Evolutionary conservation across 306 rosid species (phyloP), one percentile per base, ranked within the genome.

Genomic region (Acacia crassicarpa): DNA sequence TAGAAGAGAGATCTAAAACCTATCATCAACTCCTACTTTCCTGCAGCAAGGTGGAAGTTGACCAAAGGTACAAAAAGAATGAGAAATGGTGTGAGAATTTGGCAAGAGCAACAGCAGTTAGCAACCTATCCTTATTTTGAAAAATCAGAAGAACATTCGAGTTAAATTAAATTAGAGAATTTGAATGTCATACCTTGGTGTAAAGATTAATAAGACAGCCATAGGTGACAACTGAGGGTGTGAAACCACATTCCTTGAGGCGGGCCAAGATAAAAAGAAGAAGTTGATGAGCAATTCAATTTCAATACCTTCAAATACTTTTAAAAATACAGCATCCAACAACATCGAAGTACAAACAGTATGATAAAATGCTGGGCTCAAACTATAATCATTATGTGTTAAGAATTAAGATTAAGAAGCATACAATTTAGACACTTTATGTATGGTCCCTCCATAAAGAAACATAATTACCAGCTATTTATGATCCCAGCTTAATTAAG

Each of bases 131-230:
- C 10, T 5, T 22, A 58, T 9, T n/a, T 22, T 58, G 65, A 58
- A 23, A 56, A 22, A 3, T n/a, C 30, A 58, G 65, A n/a, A 58
- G 6, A 58, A 10, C 65, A 22, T 58, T 58, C 65, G 4, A 27
- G 68, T 13, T 25, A 17, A 62, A 62, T n/a, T 67, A 76, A 80
- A 67, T 43, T 75, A 84, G 68, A 25, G 73, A 59, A 67, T 46
- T 48, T 79, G 9, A 25, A 67, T 43, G 69, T 9, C 75, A 67
- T 87, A 95, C 99, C 98, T 95, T 95, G 59, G 90, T 81, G 78
- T 90, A 95, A 85, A 87, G 97, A 85, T 95, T 95, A 86, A 93
- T 88, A 73, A 95, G 90, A 89, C 99, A 95, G 49, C 99, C 98
- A 88, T 93, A 95, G 83, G 86, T 95, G 88, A 95, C 80, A 87